Conservation (phyloP, 2,329 filamentous ascomycete species). For the Aspergillus unguis region DNA sequence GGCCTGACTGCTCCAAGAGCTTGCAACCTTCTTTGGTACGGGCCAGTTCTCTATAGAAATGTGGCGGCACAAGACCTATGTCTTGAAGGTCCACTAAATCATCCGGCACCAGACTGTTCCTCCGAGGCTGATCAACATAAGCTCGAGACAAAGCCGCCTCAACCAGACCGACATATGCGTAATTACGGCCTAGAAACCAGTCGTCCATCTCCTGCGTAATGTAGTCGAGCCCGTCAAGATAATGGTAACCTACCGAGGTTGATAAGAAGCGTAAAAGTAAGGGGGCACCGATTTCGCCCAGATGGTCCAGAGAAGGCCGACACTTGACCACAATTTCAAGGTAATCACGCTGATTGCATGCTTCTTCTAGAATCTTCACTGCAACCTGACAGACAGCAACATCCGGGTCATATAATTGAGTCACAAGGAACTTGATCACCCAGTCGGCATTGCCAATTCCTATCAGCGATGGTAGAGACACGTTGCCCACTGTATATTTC, state of each 20-base stretch:
- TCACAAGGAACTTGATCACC: constrained; percentile 96
- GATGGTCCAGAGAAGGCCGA: constrained; percentile 85
- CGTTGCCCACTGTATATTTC: constrained; percentile 71
- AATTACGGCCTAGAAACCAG: constrained; percentile 96
- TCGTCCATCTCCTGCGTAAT: constrained; percentile 99
- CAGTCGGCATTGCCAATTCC: constrained; percentile 73
- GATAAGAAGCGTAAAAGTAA: constrained; percentile 88
- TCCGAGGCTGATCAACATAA: constrained; percentile 57
- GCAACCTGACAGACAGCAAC: constrained; percentile 94
- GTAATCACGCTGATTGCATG: constrained; percentile 86
- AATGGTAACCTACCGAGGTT: constrained; percentile 95
- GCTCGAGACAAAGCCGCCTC: constrained; percentile 92
- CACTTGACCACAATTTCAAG: constrained; percentile 97
- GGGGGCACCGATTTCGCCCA: constrained; percentile 94
- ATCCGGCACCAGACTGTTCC: constrained; percentile 51
- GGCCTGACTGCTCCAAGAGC: constrained; percentile 84
- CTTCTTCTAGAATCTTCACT: constrained; percentile 95
- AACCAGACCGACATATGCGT: constrained; percentile 90
- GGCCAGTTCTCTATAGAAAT: constrained; percentile 95
- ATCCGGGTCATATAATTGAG: constrained; percentile 94
- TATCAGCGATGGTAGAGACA: constrained; percentile 37
- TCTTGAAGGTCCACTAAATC: constrained; percentile 58
- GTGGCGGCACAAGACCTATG: constrained; percentile 72
- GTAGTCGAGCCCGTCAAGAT: constrained; percentile 93
- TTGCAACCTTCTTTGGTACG: constrained; percentile 89